These are phyloP conservation scores for Fragaria ananassa DNA, from an alignment of 306 rosid species.

Conservation along the genomic window DNA sequence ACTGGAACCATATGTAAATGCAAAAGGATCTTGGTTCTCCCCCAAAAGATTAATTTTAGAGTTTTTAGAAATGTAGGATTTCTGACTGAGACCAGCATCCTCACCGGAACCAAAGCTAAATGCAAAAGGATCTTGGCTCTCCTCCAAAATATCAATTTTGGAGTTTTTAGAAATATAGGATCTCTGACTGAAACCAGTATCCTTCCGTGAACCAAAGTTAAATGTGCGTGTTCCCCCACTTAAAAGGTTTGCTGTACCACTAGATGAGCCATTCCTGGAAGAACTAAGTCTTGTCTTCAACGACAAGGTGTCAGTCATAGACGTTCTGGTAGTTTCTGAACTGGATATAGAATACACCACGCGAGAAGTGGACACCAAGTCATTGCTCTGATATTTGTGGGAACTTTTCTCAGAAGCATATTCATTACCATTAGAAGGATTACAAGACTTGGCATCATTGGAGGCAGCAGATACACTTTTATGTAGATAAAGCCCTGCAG, in stretches of 20 bases:
- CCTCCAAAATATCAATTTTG: slow-evolving; percentile 47
- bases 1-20: slow-evolving; percentile 32
- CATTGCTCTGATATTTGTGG: slow-evolving; percentile 34
- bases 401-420: slow-evolving; percentile 41
- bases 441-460: slow-evolving; percentile 19
- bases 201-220: slow-evolving; percentile 41
- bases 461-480: slow-evolving; percentile 31
- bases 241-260: slow-evolving; percentile 56
- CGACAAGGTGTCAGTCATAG: slow-evolving; percentile 47
- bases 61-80: slow-evolving; percentile 23
- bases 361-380: slow-evolving; percentile 28
- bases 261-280: slow-evolving; percentile 57
- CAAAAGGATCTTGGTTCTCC: slow-evolving; percentile 72
- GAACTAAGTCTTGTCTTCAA: slow-evolving; percentile 59
- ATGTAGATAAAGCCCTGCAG: slow-evolving; percentile 41
- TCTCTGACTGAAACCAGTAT: slow-evolving; percentile 31
- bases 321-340: slow-evolving; percentile 71
- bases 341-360: slow-evolving; percentile 42
- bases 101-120: slow-evolving; percentile 38
- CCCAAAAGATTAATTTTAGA: slow-evolving; percentile 41
- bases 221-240: slow-evolving; percentile 22
- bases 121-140: slow-evolving; percentile 67
- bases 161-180: slow-evolving; percentile 23
- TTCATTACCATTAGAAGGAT: slow-evolving; percentile 23
- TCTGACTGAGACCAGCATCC: slow-evolving; percentile 34